Base-by-base conservation (phyloP, 108 stramenopile species). In the Chaetoceros tenuissimus region DNA sequence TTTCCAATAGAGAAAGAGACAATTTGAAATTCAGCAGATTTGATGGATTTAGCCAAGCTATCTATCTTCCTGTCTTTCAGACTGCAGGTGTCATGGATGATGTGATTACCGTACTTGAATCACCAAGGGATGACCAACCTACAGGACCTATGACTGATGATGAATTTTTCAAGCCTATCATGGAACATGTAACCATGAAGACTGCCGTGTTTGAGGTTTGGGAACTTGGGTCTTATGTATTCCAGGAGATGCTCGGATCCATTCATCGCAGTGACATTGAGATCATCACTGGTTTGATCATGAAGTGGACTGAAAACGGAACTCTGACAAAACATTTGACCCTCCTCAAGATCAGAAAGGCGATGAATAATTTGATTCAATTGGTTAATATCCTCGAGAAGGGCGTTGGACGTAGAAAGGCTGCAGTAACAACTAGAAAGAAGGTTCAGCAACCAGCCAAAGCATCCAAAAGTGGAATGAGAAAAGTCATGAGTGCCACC, bases 41-140 rank as follows among this genome's bases (percentile, higher is more conserved):
- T 64, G 85, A 87, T 59, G 87, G 91, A 20, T 94, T 96, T 65
- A 88, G 82, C 59, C 94, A 96, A 68, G 94, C 95, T 7, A 85
- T 96, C 30, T 98, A 98, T 60, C 81, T 98, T 8, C 97, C 97
- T 26, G 88, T 97, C 13, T 98, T 96, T 60, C 95, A 95, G 60
- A 97, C 95, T 17, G 97, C 95, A 0, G 97, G 97, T 30, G 88
- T 84, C 21, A 87, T 97, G n/a, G 94, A 98, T 51, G 81, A 80
- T 63, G 92, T 89, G n/a, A 48, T 93, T 31, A 73, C 81, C 2
- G 81, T 87, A 55, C 55, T 92, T 22, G 87, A 92, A 63, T 61
- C 85, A 46, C 86, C 86, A 21, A 31, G 55, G 0, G 91, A 85
- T 24, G 69, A 80, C 57, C 47, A 69, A 1, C 72, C 73, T 27